Evolutionary conservation across 2,329 filamentous ascomycete genomes (phyloP), one percentile per base, ranked within the genome.

Genomic region (Ophiocordyceps unilateralis): DNA sequence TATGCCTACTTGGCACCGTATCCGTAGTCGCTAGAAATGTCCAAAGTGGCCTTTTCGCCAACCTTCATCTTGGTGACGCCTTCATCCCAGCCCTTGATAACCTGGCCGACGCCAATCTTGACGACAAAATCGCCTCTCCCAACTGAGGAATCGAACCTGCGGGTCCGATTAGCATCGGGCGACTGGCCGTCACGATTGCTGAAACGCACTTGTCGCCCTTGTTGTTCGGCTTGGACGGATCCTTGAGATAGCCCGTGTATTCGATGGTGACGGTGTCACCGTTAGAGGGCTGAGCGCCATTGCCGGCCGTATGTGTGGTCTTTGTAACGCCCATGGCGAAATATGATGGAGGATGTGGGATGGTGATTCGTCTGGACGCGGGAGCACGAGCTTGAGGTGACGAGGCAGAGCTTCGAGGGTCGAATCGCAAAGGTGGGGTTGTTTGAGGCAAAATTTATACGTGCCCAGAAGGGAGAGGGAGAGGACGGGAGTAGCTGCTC

Each of bases 1-100:
- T 22, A 11, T 14, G 19, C 14, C 19, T 45, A 50, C 49, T 45
- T 42, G 14, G 43, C 42, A 20, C 49, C 49, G 40, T 51, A 51
- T 15, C 36, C 49, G 26, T 28, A 49, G 42, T 50, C 49, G 28
- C 45, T 70, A 49, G 79, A 74, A 58, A 96, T 95, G 51, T 79
- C 81, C 50, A 98, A 71, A 42, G 76, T 83, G 43, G 86, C 80
- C 69, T 84, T 89, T 74, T 96, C 89, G 59, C 89, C 88, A 46
- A 93, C 69, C 58, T 81, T 80, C 89, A 98, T 95, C 58, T 76
- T 69, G 41, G 69, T 66, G 43, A 96, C 87, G 51, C 82, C 88
- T 65, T 94, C 79, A 56, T 86, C 87, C 86, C 76, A 93, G 52
- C 88, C 89, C 68, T 74, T 76, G 66, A 98, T 95, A 56, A 96